Conservation (phyloP, 108 stramenopile species). For the Aurantiochytrium sp. region DNA sequence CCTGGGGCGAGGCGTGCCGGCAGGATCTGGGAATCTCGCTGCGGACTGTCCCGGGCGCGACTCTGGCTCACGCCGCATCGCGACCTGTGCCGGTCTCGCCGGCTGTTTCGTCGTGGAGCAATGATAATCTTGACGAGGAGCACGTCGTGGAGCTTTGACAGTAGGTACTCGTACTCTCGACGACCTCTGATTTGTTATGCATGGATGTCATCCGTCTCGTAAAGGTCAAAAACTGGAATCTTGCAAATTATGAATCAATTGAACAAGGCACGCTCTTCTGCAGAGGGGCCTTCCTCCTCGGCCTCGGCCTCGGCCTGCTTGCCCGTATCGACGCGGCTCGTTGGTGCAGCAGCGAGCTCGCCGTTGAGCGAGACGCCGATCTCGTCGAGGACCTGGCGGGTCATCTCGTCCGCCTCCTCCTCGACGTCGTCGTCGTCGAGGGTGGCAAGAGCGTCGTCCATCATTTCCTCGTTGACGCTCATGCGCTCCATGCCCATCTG, state of each 20-base stretch:
- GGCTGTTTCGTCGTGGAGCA: no score
- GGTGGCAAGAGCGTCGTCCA: constrained; percentile 31
- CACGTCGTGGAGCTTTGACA: no score
- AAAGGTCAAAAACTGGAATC: no score
- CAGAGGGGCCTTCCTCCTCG: background rate
- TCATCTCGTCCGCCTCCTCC: constrained; percentile 34
- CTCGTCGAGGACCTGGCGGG: constrained; percentile 27
- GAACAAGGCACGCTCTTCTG: background rate
- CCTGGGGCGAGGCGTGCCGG: background rate
- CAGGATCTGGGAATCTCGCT: background rate
- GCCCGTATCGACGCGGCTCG: background rate
- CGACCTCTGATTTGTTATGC: no score
- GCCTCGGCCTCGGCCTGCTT: background rate
- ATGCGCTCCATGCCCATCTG: background rate
- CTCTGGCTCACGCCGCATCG: background rate
- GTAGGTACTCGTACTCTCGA: no score
- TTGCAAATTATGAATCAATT: no score
- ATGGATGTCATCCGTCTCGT: no score
- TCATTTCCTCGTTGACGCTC: constrained; percentile 33
- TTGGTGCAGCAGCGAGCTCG: background rate
- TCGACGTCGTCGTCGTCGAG: constrained; percentile 33
- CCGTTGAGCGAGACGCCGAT: constrained; percentile 17
- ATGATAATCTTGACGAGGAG: no score
- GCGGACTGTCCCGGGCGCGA: background rate
- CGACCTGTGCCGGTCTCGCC: no score